Percentiles rank a stretch among this genome's conserved stretches.
phyloP scores from a whole-genome alignment of 441 rosid species.

The Sinapis alba region DNA sequence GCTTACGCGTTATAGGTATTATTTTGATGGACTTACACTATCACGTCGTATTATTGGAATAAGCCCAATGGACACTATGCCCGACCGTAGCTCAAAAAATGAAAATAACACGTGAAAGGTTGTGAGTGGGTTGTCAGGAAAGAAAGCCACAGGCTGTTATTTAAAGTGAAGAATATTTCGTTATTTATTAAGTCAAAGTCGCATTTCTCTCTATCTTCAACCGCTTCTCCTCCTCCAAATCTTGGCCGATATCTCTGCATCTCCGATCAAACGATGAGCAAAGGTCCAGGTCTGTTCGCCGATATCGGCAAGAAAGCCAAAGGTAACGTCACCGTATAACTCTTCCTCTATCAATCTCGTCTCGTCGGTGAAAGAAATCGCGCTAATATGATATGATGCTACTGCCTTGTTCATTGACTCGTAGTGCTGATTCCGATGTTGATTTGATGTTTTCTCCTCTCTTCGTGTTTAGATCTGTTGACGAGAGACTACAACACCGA shows the following conservation, averaged over 20 bases:
- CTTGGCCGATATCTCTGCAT: slow-evolving; percentile 29
- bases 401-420: slow-evolving; percentile 13
- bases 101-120: background rate
- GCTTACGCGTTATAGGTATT: background rate
- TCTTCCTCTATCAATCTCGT: background rate
- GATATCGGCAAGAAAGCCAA: slow-evolving; percentile 80
- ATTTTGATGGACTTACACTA: background rate
- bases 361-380: slow-evolving; percentile 15
- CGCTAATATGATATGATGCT: background rate
- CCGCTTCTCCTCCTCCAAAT: slow-evolving; percentile 34
- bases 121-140: slow-evolving; percentile 16
- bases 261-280: slow-evolving; percentile 52
- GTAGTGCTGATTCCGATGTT: slow-evolving; percentile 12
- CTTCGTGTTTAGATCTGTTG: slow-evolving; percentile 61
- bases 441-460: background rate
- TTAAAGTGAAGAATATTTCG: background rate
- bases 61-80: background rate
- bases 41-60: background rate
- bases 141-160: slow-evolving; percentile 31
- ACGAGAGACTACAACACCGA: slow-evolving; percentile 69
- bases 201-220: slow-evolving; percentile 23
- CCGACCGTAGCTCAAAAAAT: background rate
- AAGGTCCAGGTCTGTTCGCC: slow-evolving; percentile 76
- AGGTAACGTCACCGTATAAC: slow-evolving; percentile 43
- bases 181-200: slow-evolving; percentile 20